Evolutionary conservation across 2,329 filamentous ascomycete genomes (phyloP), one percentile per base, ranked within the genome.

Genomic region (Trichoderma arundinaceum): DNA sequence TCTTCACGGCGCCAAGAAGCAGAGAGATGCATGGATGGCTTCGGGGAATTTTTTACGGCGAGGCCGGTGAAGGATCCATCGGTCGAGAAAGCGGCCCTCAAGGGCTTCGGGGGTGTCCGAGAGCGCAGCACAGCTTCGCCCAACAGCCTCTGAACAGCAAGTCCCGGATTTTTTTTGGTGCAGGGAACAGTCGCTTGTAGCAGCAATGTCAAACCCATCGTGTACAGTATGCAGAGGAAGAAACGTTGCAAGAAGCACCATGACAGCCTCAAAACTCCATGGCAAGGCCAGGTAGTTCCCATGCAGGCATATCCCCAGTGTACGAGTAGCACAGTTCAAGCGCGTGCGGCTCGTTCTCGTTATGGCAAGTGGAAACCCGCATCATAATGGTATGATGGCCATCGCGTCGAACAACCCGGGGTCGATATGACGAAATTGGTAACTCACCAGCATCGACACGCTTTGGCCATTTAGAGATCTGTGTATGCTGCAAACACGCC

Each of bases 91-190:
- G 33, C 15, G 33, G 17, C 46, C 41, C 33, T 12, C 32, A n/a
- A 57, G 35, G 43, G 17, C 58, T 58, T 58, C 56, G 62, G 62
- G 43, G 54, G 53, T n/a, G 54, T 33, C 62, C 62, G 44, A 52
- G 43, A n/a, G 43, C 22, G 39, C 59, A 63, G 6, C 46, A 61
- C 35, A 43, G 28, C 9, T 63, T 19, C 48, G 35, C 41, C 12
- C 19, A 28, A 28, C 28, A 12, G n/a, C n/a, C 32, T 38, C 8
- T 8, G 9, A 22, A 35, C 46, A 17, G 48, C 48, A 1, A 60
- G 39, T 17, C 32, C 10, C n/a, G 22, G 28, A 22, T 28, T 43
- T 35, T 58, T 46, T 58, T n/a, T 32, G 33, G 54, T 15, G 10
- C 13, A 46, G 28, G 33, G 6, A 12, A 33, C 33, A 28, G 54